Evolutionary conservation across 202 grass and related monocot genomes (phyloP), one percentile per base, ranked within the genome.

Genomic region (Schoenoplectus triqueter): DNA sequence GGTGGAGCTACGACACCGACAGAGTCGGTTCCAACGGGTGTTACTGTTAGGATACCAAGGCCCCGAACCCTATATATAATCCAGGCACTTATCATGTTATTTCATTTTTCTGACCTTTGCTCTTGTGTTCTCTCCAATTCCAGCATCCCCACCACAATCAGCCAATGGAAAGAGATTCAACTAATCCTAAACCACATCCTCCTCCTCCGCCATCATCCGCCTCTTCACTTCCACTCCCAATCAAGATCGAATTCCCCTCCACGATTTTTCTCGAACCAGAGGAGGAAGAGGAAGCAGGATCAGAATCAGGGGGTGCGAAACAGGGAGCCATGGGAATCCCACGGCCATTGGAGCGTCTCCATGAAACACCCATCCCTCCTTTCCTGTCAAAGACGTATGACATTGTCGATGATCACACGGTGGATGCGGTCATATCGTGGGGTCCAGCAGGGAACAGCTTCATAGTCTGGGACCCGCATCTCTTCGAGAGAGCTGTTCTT

Each of bases 351-450:
- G 91, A 98, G 51, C 82, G 87, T 60, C 88, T 98, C 48, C 91
- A 88, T 59, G 86, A 87, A 7, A 51, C 82, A 21, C 91, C 91
- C 14, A 87, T 91, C 71, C 88, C 91, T 55, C 93, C 93, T 2
- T 98, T 98, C 87, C 87, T 95, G 6, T 92, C 92, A 71, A 98
- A 98, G 91, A 98, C 93, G 3, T 98, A 89, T 70, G 93, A 98
- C 59, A 89, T 98, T 20, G 93, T 98, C 31, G 86, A 83, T 39
- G 90, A 98, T 49, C 87, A 91, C 64, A 85, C 76, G 17, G 68
- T 98, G n/a, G 91, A 98, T 86, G 47, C 85, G 3, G 86, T 94
- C 90, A 85, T 98, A 86, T 91, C 96, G n/a, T 98, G 96, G 96
- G 87, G 85, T 13, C 60, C 86, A 0, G 69, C 90, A 3, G 96